These are phyloP conservation scores for Colletotrichum phormii DNA, from an alignment of 2,329 filamentous ascomycete species.

Conservation along the genomic window DNA sequence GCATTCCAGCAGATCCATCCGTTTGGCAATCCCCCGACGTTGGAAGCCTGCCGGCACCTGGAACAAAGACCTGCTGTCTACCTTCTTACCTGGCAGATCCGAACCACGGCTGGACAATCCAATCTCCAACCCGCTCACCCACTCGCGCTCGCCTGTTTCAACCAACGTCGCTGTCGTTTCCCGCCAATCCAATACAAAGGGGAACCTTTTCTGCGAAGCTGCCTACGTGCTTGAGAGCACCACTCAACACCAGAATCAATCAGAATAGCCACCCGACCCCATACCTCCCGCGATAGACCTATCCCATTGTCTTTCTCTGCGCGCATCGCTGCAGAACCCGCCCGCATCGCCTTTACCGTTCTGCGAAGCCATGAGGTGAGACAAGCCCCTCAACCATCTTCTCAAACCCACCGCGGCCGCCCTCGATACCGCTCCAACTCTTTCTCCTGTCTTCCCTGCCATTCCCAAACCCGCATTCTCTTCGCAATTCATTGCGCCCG, in stretches of 20 bases:
- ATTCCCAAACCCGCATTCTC: slow-evolving; percentile 26
- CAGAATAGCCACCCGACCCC: neutral
- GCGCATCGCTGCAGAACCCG: slow-evolving; percentile 10
- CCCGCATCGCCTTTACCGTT: slow-evolving; percentile 5
- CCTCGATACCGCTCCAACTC: slow-evolving; percentile 37
- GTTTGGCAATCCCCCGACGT: slow-evolving; percentile 4
- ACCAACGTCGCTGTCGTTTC: slow-evolving; percentile 9
- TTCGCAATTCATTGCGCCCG: slow-evolving; percentile 18
- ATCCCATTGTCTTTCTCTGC: neutral
- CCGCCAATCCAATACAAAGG: neutral
- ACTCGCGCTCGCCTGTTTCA: slow-evolving; percentile 1
- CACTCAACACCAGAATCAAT: neutral
- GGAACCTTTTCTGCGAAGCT: neutral
- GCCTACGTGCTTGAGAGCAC: no score
- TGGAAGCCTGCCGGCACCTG: slow-evolving; percentile 8
- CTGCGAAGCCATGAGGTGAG: slow-evolving; percentile 36
- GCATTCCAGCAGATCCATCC: slow-evolving; percentile 6
- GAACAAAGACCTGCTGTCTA: slow-evolving; percentile 10
- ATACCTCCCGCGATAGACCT: neutral
- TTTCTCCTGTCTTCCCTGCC: slow-evolving; percentile 4
- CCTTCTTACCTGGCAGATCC: slow-evolving; percentile 13
- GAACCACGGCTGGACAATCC: slow-evolving; percentile 3
- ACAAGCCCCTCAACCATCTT: slow-evolving; percentile 23
- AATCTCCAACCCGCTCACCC: neutral
- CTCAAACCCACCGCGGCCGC: slow-evolving; percentile 27